Conservation (phyloP, 768 basidiomycete species). For the Mycena sanguinolenta region DNA sequence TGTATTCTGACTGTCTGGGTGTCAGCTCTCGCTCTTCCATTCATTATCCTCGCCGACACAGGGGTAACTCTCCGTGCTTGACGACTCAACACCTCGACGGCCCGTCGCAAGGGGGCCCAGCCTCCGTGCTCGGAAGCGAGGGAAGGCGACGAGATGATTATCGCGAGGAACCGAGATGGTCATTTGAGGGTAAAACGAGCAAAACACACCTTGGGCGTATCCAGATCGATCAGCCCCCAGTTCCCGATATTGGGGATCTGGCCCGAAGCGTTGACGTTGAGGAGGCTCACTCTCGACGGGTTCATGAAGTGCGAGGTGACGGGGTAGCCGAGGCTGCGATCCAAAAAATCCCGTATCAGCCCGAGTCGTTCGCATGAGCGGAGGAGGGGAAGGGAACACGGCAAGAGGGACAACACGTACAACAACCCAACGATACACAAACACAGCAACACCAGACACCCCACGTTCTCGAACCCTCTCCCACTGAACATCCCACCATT, state of each 20-base stretch:
- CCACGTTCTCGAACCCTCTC: slow-evolving; percentile 71
- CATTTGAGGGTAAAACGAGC: background rate
- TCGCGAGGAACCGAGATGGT: too few species aligned
- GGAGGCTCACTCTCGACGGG: background rate
- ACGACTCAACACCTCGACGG: too few species aligned
- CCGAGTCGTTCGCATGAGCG: background rate
- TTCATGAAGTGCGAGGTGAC: slow-evolving; percentile 20
- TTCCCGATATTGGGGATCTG: slow-evolving; percentile 47
- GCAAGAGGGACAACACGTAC: slow-evolving; percentile 46
- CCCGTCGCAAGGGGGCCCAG: too few species aligned
- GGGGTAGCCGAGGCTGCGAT: slow-evolving; percentile 65
- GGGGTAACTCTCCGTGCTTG: too few species aligned
- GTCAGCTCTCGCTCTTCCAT: too few species aligned
- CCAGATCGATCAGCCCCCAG: slow-evolving; percentile 68
- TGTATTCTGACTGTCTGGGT: slow-evolving; percentile 52
- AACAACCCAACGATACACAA: slow-evolving; percentile 51
- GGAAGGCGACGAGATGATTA: too few species aligned
- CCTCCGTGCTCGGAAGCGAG: too few species aligned
- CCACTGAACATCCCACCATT: slow-evolving; percentile 59
- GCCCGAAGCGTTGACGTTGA: slow-evolving; percentile 27
- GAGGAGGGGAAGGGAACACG: background rate
- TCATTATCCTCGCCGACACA: too few species aligned
- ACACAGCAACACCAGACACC: slow-evolving; percentile 56
- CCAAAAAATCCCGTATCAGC: background rate
- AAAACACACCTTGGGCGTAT: slow-evolving; percentile 56